A percentile compares a stretch with the other conserved stretches of the same genome.
Conservation (phyloP, 1,284 basidiomycete genomes). For the Neonothopanus nambi region DNA sequence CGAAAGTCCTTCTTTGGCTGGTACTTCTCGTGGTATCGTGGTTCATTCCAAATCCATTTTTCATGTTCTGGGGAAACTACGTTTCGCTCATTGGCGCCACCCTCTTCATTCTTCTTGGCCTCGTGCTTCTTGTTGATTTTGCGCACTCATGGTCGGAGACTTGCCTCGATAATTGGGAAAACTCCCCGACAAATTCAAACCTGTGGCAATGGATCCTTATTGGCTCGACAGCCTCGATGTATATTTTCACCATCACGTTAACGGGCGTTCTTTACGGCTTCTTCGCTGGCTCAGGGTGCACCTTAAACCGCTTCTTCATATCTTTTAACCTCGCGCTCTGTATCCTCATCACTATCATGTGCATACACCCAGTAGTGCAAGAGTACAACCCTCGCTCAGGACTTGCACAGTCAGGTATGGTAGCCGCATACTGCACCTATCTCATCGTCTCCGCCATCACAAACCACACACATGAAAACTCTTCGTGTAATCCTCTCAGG, state of each 20-base stretch:
- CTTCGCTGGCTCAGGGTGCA: slow-evolving; percentile 87
- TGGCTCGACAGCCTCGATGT: slow-evolving; percentile 90
- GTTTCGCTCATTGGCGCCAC: slow-evolving; percentile 89
- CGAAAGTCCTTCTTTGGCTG: slow-evolving; percentile 89
- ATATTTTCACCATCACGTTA: slow-evolving; percentile 79
- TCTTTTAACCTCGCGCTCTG: slow-evolving; percentile 88
- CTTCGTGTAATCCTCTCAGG: slow-evolving; percentile 87
- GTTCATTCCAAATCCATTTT: slow-evolving; percentile 92
- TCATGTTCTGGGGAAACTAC: slow-evolving; percentile 97
- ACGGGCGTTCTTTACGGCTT: slow-evolving; percentile 91
- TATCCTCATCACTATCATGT: slow-evolving; percentile 80
- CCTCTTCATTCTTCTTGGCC: slow-evolving; percentile 93
- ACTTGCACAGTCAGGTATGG: slow-evolving; percentile 94
- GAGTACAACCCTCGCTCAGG: slow-evolving; percentile 94
- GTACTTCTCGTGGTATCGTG: slow-evolving; percentile 80
- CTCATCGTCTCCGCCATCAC: slow-evolving; percentile 93
- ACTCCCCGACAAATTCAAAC: slow-evolving; percentile 69
- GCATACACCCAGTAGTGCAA: slow-evolving; percentile 86
- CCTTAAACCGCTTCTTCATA: slow-evolving; percentile 93
- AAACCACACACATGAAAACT: slow-evolving; percentile 84
- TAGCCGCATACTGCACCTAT: slow-evolving; percentile 96
- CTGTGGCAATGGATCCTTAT: slow-evolving; percentile 97
- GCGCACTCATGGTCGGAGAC: slow-evolving; percentile 98
- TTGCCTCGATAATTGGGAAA: slow-evolving; percentile 95
- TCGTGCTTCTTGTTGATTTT: slow-evolving; percentile 97